Percentiles rank a stretch among this genome's conserved stretches.
Conservation (phyloP, 176 grass and related monocot species). For the Lolium rigidum region DNA sequence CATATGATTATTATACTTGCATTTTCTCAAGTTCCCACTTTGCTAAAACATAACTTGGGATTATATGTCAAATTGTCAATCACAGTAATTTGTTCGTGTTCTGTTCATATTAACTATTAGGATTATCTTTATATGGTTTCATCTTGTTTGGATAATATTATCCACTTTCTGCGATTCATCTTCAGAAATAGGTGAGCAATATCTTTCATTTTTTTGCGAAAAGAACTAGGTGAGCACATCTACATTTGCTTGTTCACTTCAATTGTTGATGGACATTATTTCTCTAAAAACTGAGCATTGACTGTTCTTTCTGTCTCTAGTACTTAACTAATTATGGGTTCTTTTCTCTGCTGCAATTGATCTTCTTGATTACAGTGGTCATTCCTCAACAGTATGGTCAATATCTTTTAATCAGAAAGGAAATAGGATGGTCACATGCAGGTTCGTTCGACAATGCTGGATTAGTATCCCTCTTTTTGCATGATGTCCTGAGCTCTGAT, state of each 20-base stretch:
- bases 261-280: slow-evolving; percentile 5
- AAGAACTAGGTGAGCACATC: neutral
- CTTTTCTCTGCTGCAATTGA: slow-evolving; percentile 25
- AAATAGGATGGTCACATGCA: slow-evolving; percentile 93
- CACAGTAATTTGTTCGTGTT: slow-evolving; percentile 11
- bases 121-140: slow-evolving; percentile 5
- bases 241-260: slow-evolving; percentile 3
- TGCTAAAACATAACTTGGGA: slow-evolving; percentile 5
- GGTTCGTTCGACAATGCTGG: slow-evolving; percentile 50
- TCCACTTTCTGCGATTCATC: neutral
- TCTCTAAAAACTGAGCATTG: neutral
- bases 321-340: slow-evolving; percentile 11
- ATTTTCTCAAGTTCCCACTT: slow-evolving; percentile 22
- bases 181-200: neutral
- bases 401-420: slow-evolving; percentile 82
- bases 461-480: slow-evolving; percentile 29
- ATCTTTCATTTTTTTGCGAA: too few species aligned
- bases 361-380: slow-evolving; percentile 63
- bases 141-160: slow-evolving; percentile 18
- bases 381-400: slow-evolving; percentile 93
- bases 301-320: slow-evolving; percentile 12
- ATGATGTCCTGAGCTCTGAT: neutral
- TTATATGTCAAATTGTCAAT: slow-evolving; percentile 25
- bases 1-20: neutral
- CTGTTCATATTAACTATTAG: slow-evolving; percentile 11